Base-by-base conservation (phyloP, 192 early-diverging fungal species). In the Coemansia sp. region DNA sequence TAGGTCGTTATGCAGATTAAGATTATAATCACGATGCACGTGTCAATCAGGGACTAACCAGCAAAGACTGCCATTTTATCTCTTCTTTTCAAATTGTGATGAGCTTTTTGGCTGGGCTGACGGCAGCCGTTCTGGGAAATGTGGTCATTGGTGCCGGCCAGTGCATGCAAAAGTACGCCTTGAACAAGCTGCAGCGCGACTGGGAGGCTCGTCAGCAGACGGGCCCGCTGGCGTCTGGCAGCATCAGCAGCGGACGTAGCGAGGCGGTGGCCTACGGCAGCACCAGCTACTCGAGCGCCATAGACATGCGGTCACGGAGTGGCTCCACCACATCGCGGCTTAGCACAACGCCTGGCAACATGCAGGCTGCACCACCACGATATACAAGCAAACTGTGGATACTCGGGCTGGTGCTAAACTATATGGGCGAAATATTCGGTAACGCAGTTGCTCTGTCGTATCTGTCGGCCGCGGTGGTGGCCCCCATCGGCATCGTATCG, bases 361-460 rank as follows among this genome's bases (percentile, higher is more conserved):
- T 19, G 21, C 26, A 4, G 8, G 20, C 31, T 16, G n/a, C 65
- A 20, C 44, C 50, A 10, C 13, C 76, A 36, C 61, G 76, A 23
- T 72, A 72, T 42, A 72, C 62, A 1, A 70, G 66, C 62, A 62
- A 61, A 35, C 21, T 50, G 44, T 79, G 76, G 76, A 35, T 72
- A 11, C n/a, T 50, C 0, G 76, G 76, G 2, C 59, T 79, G 43
- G 19, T 51, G 53, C 38, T 79, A 52, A 79, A 79, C 65, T 79
- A 79, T 36, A 44, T 53, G 6, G 76, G 76, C 36, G 76, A 79
- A 45, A 12, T 72, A 44, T 79, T 65, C 21, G 76, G 76, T 31
- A 79, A 79, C 38, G 68, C 76, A 0, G 33, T 79, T 40, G 76
- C 76, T 36, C 56, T 79, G 30, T 79, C 76, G 47, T 79, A 79